Evolutionary conservation across 1,284 basidiomycete species (phyloP).

Genomic region (Abortiporus biennis): DNA sequence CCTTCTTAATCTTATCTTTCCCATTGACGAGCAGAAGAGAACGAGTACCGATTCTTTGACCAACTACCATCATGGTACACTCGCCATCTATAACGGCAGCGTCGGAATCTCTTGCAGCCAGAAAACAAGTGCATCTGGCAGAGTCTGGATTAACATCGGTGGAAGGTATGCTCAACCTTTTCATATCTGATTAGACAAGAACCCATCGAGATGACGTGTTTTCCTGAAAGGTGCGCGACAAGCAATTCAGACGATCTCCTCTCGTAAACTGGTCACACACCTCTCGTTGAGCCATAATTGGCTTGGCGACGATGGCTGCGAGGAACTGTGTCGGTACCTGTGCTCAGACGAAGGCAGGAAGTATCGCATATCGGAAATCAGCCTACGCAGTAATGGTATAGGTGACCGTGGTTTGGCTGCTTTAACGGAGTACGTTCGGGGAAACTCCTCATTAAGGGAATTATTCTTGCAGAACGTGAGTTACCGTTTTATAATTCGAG

Average conservation of each 20-base stretch:
- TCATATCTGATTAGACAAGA: not conserved
- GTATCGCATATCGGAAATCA: conserved; percentile 48
- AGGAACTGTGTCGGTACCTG: conserved; percentile 50
- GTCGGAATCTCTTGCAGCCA: conserved; percentile 3
- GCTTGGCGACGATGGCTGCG: conserved; percentile 54
- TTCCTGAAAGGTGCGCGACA: conserved; percentile 41
- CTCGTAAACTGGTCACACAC: conserved; percentile 38
- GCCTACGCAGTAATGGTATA: conserved; percentile 48
- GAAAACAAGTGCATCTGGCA: conserved; percentile 1
- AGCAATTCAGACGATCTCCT: conserved; percentile 39
- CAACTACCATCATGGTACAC: not conserved
- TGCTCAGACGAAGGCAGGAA: conserved; percentile 38
- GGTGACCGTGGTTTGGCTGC: conserved; percentile 48
- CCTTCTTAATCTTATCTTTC: not conserved
- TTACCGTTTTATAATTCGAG: not conserved
- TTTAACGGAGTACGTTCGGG: conserved; percentile 45
- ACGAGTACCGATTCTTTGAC: not conserved
- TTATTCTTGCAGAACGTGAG: conserved; percentile 55
- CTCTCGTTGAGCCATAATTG: conserved; percentile 53
- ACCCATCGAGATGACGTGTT: too few species aligned
- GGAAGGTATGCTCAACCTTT: conserved; percentile 3
- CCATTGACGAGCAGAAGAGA: too few species aligned
- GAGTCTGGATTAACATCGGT: not conserved
- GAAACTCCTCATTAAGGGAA: conserved; percentile 37
- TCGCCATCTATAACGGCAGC: not conserved